These are phyloP conservation scores for Chlorella variabilis DNA, from an alignment of 163 green algal species.

Conservation along the genomic window DNA sequence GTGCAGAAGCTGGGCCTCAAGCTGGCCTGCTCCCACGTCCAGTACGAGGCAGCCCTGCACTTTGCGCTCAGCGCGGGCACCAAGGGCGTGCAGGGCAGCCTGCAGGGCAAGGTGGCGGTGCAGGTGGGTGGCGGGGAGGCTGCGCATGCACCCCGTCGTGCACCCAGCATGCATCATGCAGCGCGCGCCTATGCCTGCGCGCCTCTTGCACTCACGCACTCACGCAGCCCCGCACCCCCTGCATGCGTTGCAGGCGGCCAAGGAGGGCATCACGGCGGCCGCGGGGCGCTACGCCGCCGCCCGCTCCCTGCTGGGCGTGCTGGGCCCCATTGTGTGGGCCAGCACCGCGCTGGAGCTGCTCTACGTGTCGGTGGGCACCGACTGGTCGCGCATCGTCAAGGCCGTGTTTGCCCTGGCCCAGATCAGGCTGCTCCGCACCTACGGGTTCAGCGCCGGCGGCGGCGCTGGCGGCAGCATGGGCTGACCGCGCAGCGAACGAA, in stretches of 20 bases:
- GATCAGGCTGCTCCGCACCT: slow-evolving; percentile 68
- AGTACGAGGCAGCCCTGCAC: slow-evolving; percentile 62
- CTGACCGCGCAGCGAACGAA: too few species aligned
- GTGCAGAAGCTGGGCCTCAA: slow-evolving; percentile 59
- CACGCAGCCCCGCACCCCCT: too few species aligned
- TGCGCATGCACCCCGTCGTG: background rate
- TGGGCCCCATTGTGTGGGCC: slow-evolving; percentile 82
- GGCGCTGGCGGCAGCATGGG: too few species aligned
- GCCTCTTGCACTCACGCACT: too few species aligned
- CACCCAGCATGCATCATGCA: too few species aligned
- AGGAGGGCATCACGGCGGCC: slow-evolving; percentile 40
- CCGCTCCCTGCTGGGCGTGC: slow-evolving; percentile 64
- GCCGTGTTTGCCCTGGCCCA: slow-evolving; percentile 83
- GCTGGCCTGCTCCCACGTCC: slow-evolving; percentile 51
- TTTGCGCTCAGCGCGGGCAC: slow-evolving; percentile 35
- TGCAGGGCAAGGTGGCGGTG: slow-evolving; percentile 48
- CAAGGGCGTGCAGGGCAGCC: slow-evolving; percentile 26
- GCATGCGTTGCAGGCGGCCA: slow-evolving; percentile 44
- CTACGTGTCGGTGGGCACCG: slow-evolving; percentile 75
- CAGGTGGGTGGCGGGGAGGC: slow-evolving; percentile 36
- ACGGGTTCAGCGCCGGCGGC: slow-evolving; percentile 49
- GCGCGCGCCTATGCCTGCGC: too few species aligned
- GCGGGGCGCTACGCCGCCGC: slow-evolving; percentile 71
- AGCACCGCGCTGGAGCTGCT: slow-evolving; percentile 80
- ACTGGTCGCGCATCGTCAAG: slow-evolving; percentile 76